A percentile compares a stretch with the other conserved stretches of the same genome.
These are phyloP conservation scores for Asterophora lycoperdoides DNA, from an alignment of 768 basidiomycete species.

Conservation along the genomic window DNA sequence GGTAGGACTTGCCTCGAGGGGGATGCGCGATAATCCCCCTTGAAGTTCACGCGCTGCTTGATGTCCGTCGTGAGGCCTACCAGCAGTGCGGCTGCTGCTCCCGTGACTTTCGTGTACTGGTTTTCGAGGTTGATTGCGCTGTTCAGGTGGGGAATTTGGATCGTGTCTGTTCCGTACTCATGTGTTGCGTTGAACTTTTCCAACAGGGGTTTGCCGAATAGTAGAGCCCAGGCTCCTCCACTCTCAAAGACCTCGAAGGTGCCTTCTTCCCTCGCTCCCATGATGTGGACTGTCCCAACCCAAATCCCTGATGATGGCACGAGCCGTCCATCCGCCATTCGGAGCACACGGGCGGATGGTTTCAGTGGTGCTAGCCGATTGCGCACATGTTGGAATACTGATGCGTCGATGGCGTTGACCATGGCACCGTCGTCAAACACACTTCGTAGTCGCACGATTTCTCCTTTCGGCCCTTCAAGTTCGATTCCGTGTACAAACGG, in stretches of 20 bases:
- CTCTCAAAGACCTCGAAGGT: conserved; percentile 19
- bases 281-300: not conserved
- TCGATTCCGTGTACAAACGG: conserved; percentile 14
- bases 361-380: not conserved
- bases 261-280: not conserved
- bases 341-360: conserved; percentile 1
- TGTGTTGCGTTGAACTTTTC: conserved; percentile 24
- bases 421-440: too few relatives aligned
- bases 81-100: too few relatives aligned
- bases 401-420: too few relatives aligned
- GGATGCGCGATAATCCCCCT: conserved; percentile 12
- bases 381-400: not conserved
- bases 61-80: conserved; percentile 10
- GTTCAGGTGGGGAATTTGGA: too few relatives aligned
- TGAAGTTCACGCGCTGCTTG: conserved; percentile 13
- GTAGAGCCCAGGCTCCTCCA: conserved; percentile 20
- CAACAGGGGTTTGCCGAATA: too few relatives aligned
- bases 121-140: not conserved
- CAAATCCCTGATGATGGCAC: not conserved
- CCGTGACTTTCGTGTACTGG: not conserved
- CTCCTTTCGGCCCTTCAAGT: conserved; percentile 20
- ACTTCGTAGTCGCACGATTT: too few relatives aligned
- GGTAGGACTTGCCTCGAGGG: too few relatives aligned
- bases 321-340: conserved; percentile 22
- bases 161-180: conserved; percentile 18